These are phyloP conservation scores for Populus hybrid DNA, from an alignment of 441 rosid species.

Conservation along the genomic window DNA sequence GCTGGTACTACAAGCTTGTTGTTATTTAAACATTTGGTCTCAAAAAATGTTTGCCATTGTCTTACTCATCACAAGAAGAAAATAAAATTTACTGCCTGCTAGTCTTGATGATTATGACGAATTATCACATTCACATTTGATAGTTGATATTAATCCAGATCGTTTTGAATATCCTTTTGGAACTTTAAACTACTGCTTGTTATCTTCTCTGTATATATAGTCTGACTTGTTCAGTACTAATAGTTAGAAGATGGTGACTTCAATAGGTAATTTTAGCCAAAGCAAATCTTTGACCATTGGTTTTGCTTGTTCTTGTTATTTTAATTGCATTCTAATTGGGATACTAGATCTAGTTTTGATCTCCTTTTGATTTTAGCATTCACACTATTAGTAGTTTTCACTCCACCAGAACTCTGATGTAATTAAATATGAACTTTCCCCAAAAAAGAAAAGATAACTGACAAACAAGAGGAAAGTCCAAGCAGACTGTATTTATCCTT, in stretches of 20 bases:
- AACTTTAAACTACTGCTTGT: neutral
- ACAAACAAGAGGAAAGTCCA: neutral
- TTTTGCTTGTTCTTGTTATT: neutral
- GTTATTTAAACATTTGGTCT: neutral
- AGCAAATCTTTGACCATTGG: neutral
- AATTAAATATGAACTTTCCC: neutral
- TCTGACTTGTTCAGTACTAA: neutral
- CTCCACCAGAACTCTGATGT: neutral
- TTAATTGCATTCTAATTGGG: neutral
- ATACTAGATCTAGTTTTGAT: neutral
- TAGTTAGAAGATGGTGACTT: neutral
- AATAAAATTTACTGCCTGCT: neutral
- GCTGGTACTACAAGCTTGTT: neutral
- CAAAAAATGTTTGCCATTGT: neutral
- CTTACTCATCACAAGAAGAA: neutral
- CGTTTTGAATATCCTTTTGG: neutral
- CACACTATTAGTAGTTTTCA: neutral
- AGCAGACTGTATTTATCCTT: neutral
- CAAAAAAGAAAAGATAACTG: neutral
- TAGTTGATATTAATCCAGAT: neutral
- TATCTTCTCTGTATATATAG: neutral
- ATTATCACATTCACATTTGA: neutral
- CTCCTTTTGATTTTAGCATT: neutral
- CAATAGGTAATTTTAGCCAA: neutral
- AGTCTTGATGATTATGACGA: neutral